A percentile compares a stretch with the other conserved stretches of the same genome.
phyloP scores from a whole-genome alignment of 2,329 filamentous ascomycete species.

The Colletotrichum cereale region DNA sequence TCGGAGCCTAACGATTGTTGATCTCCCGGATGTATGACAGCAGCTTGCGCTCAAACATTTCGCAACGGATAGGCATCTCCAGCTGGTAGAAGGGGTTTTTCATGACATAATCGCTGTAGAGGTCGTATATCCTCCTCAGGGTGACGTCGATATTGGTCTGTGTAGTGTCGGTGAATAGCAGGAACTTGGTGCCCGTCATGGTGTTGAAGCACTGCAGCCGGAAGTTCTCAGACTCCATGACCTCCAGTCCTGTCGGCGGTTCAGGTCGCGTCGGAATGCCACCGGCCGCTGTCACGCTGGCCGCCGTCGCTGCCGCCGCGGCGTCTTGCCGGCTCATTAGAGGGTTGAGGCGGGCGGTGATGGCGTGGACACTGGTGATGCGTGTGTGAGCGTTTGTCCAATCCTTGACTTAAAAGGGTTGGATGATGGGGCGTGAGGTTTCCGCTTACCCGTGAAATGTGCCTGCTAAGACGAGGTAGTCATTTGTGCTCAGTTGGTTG shows the following conservation, averaged over 20 bases:
- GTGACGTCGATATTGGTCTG: conserved; percentile 89
- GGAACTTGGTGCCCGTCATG: conserved; percentile 92
- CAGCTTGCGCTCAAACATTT: conserved; percentile 91
- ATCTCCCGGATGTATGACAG: conserved; percentile 82
- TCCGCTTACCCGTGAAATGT: conserved; percentile 90
- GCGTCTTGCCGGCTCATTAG: conserved; percentile 57
- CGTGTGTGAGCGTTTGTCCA: conserved; percentile 31
- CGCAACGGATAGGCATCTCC: conserved; percentile 97
- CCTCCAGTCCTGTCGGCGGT: conserved; percentile 84
- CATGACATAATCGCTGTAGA: conserved; percentile 98
- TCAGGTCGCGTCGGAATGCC: conserved; percentile 65
- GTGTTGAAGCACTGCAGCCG: conserved; percentile 97
- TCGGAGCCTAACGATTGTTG: conserved; percentile 64
- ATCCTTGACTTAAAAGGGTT: conserved; percentile 1
- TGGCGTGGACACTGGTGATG: conserved; percentile 73
- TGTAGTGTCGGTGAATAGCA: conserved; percentile 91
- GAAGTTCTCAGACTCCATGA: conserved; percentile 94
- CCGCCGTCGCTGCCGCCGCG: conserved; percentile 51
- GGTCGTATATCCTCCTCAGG: conserved; percentile 88
- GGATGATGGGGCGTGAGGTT: conserved; percentile 46
- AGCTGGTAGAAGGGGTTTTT: conserved; percentile 99
- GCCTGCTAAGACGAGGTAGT: conserved; percentile 95
- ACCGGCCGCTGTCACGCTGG: conserved; percentile 47
- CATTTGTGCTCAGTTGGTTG: conserved; percentile 91
- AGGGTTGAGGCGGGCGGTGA: conserved; percentile 74